Base-by-base conservation (phyloP, 345 rosid species). In the Psidium friedrichsthalianum region DNA sequence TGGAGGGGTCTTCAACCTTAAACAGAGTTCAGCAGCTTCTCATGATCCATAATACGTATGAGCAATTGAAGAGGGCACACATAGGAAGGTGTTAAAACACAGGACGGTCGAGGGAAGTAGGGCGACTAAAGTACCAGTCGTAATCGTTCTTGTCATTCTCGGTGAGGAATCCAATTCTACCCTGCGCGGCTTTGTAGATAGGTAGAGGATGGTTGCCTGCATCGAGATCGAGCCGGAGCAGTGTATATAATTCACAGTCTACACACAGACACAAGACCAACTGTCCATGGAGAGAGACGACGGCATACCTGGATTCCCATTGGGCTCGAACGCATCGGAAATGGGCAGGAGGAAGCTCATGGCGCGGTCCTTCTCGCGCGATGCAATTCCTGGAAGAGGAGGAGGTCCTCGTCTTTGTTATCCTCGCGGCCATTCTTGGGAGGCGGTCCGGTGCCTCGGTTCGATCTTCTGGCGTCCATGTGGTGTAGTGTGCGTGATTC, bases 1-100 rank as follows among this genome's bases (percentile, higher is more conserved):
- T 3, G 96, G 96, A 20, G 96, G 96, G 8, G 95, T 94, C 87
- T 91, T 94, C 78, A 94, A 85, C 96, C 96, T 93, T 69, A 44
- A 57, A 42, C 13, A 16, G 13, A 58, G 32, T 20, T 22, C 18
- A 58, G 10, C 18, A 15, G 36, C 54, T 27, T 56, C 51, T 56
- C 51, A 51, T 32, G 57, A 32, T 32, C 78, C 44, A 69, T 40
- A 32, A 69, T 69, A 32, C 20, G 78, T 69, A 32, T 18, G 78
- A 69, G 47, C 78, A 69, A 69, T 32, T 69, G 24, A 16, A 32
- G 24, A 32, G 47, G 47, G 78, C 78, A 32, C 78, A 16, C 4
- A 69, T 32, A 36, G 78, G 49, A 54, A 83, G 18, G 51, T 36
- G 6, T 6, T 56, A 10, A 83, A 32, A 27, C 27, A 44, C 14